phyloP scores from a whole-genome alignment of 306 rosid species.

The Cucurbita pepo region DNA sequence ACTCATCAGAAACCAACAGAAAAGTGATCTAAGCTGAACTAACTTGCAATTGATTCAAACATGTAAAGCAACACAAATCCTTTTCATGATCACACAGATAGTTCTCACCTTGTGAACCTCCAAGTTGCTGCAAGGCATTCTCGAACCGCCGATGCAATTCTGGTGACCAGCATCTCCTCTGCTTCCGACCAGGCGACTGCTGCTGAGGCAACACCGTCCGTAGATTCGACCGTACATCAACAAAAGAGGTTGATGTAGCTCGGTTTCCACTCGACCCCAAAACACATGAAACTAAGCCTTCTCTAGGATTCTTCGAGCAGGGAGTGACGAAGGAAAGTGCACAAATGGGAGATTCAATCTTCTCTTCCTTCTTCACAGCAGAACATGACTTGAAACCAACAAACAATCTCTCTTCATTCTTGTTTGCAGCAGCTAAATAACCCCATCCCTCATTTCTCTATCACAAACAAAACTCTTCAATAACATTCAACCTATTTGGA shows the following conservation, averaged over 20 bases:
- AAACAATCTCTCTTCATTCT: conserved; percentile 32
- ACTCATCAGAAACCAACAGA: background rate
- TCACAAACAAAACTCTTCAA: background rate
- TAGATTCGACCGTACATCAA: conserved; percentile 26
- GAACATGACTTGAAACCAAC: conserved; percentile 40
- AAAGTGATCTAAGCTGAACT: conserved; percentile 5
- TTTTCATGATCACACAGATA: background rate
- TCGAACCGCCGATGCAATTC: conserved; percentile 80
- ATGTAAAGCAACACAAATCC: background rate
- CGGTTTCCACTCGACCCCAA: conserved; percentile 34
- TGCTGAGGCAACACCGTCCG: conserved; percentile 4
- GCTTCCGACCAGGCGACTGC: conserved; percentile 55
- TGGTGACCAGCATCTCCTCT: conserved; percentile 95
- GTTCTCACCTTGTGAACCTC: conserved; percentile 86
- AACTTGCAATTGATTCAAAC: conserved; percentile 11
- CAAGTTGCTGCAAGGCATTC: conserved; percentile 84
- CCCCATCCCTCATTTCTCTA: conserved; percentile 42
- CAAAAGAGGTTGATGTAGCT: conserved; percentile 33
- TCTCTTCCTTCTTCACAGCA: conserved; percentile 43
- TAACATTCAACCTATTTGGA: background rate
- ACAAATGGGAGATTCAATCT: conserved; percentile 36
- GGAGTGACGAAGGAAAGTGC: conserved; percentile 60
- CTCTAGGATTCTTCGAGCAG: conserved; percentile 34
- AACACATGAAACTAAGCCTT: conserved; percentile 40
- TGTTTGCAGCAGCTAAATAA: conserved; percentile 10